phyloP scores from a whole-genome alignment of 148 eudicot species.

The Linanthus parryae region DNA sequence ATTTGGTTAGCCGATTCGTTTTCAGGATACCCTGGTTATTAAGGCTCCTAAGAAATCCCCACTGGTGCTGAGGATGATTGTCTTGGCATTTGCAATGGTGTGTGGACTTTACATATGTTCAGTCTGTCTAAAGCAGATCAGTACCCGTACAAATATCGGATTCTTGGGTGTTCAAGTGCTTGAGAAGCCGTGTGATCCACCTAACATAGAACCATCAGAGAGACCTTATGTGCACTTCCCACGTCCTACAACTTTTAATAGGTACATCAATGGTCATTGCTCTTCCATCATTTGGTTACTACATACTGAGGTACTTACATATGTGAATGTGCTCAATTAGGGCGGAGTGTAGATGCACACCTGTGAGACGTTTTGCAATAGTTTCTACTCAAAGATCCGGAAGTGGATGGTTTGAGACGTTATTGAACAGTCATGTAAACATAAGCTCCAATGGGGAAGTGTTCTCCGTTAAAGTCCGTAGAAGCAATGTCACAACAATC shows the following conservation, averaged over 20 bases:
- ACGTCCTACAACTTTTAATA: conserved; percentile 57
- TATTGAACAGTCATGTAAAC: conserved; percentile 78
- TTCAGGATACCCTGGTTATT: conserved; percentile 45
- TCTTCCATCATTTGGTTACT: background rate
- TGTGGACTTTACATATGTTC: conserved; percentile 65
- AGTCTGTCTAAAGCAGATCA: conserved; percentile 44
- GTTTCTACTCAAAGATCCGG: conserved; percentile 89
- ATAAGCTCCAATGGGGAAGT: conserved; percentile 89
- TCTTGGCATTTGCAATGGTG: conserved; percentile 46
- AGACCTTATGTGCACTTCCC: conserved; percentile 62
- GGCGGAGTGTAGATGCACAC: conserved; percentile 83
- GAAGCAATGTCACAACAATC: conserved; percentile 58
- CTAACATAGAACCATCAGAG: conserved; percentile 41
- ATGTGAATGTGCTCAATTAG: conserved; percentile 20
- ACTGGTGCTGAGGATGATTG: conserved; percentile 43
- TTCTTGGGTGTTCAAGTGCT: conserved; percentile 33
- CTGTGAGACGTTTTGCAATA: conserved; percentile 80
- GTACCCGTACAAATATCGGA: conserved; percentile 15
- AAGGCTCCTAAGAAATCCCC: conserved; percentile 47
- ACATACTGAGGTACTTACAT: background rate
- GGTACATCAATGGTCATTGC: conserved; percentile 26
- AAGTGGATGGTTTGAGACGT: conserved; percentile 96
- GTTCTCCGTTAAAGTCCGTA: conserved; percentile 64
- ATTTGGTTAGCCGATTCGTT: conserved; percentile 11
- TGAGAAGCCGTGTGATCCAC: conserved; percentile 36